Conservation (phyloP, 1,284 basidiomycete species). For the Inonotus obliquus region DNA sequence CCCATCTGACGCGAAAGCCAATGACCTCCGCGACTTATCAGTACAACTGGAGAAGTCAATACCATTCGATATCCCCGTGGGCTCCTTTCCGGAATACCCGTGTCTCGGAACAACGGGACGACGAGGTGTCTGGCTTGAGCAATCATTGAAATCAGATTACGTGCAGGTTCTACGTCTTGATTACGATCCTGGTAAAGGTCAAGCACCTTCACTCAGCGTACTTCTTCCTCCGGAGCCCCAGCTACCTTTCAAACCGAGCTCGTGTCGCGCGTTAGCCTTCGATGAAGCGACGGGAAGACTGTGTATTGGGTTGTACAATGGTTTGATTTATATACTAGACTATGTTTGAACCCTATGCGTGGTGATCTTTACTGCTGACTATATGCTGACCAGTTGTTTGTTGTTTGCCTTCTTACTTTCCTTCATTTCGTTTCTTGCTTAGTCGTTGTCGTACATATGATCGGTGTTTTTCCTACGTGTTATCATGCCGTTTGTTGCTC, state of each 20-base stretch:
- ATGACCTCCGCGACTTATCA: neutral
- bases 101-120: constrained; percentile 16
- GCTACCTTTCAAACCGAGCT: constrained; percentile 18
- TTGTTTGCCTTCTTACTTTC: too few species aligned
- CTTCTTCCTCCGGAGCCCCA: constrained; percentile 18
- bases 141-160: constrained; percentile 17
- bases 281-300: constrained; percentile 18
- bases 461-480: too few species aligned
- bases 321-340: constrained; percentile 16
- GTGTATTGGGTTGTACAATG: constrained; percentile 15
- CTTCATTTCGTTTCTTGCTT: too few species aligned
- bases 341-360: constrained; percentile 5
- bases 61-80: constrained; percentile 16
- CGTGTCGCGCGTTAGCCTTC: constrained; percentile 16
- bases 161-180: constrained; percentile 7
- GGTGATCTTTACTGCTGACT: neutral
- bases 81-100: constrained; percentile 17
- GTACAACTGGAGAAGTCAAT: constrained; percentile 6
- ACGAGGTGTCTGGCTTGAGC: constrained; percentile 19
- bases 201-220: constrained; percentile 11
- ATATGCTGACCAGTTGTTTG: too few species aligned
- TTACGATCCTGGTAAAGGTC: neutral
- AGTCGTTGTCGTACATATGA: too few species aligned
- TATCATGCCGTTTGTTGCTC: too few species aligned
- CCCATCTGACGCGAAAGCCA: neutral